Percentiles rank a stretch among this genome's conserved stretches.
Conservation (phyloP, 768 basidiomycete species). For the Trametes coccinea region DNA sequence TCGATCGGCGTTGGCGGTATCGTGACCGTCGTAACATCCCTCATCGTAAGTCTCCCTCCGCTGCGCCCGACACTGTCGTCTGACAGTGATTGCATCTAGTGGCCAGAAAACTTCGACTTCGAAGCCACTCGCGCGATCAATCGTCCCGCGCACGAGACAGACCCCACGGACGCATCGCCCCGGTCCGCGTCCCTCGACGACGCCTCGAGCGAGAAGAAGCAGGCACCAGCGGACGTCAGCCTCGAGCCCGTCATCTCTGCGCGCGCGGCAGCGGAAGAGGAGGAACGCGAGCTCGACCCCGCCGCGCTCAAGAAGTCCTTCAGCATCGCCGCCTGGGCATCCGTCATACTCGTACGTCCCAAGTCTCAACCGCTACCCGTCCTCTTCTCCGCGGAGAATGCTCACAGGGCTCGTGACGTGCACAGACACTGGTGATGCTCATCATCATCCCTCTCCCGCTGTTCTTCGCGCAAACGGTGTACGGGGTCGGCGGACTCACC, state of each 20-base stretch:
- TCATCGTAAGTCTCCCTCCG: conserved; percentile 49
- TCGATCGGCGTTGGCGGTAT: conserved; percentile 82
- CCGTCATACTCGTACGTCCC: conserved; percentile 57
- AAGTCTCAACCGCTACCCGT: too few relatives aligned
- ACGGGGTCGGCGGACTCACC: conserved; percentile 59
- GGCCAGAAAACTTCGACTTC: conserved; percentile 85
- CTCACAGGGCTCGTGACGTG: background rate
- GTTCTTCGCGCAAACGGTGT: conserved; percentile 80
- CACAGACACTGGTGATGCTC: conserved; percentile 62
- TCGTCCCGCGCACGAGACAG: conserved; percentile 30
- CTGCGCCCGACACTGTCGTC: background rate
- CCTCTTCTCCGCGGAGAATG: background rate
- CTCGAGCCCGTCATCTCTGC: conserved; percentile 38
- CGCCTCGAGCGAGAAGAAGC: conserved; percentile 41
- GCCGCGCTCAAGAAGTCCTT: conserved; percentile 71
- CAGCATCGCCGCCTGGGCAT: conserved; percentile 77
- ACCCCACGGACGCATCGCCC: conserved; percentile 3
- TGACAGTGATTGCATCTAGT: conserved; percentile 38
- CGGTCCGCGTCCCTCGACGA: conserved; percentile 31
- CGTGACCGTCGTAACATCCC: conserved; percentile 62
- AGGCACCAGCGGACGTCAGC: conserved; percentile 21
- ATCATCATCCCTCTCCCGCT: conserved; percentile 82
- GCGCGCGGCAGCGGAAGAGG: conserved; percentile 32
- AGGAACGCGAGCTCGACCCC: conserved; percentile 64
- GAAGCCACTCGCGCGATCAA: conserved; percentile 79